Evolutionary conservation across 805 yeast genomes (phyloP).

Genomic region (Monosporozyma servazzii): DNA sequence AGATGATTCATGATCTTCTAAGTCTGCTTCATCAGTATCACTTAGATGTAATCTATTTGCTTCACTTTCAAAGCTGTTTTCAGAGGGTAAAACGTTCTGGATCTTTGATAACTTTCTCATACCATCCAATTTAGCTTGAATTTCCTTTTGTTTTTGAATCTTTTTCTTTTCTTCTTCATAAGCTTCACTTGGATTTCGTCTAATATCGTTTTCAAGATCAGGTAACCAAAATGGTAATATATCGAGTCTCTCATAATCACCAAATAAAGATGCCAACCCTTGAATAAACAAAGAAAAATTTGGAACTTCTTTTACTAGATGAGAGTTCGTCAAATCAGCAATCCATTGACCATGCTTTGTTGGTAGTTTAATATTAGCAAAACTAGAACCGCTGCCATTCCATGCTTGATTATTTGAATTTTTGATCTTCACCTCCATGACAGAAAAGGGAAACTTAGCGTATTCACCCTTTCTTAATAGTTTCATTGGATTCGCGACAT

Average conservation of each 20-base stretch:
- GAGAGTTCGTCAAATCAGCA: conserved; percentile 72
- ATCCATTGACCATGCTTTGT: conserved; percentile 65
- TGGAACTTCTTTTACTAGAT: conserved; percentile 87
- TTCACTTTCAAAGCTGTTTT: background rate
- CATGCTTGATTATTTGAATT: conserved; percentile 31
- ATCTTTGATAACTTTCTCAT: conserved; percentile 29
- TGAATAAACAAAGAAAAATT: conserved; percentile 88
- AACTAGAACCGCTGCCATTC: conserved; percentile 24
- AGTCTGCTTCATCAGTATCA: conserved; percentile 28
- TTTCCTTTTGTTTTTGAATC: conserved; percentile 37
- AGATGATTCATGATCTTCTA: conserved; percentile 51
- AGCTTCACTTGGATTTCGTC: conserved; percentile 72
- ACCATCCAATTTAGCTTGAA: conserved; percentile 28
- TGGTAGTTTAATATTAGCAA: conserved; percentile 28
- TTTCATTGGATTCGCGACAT: conserved; percentile 57
- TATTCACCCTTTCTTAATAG: conserved; percentile 80
- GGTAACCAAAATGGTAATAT: conserved; percentile 92
- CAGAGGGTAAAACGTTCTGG: conserved; percentile 3
- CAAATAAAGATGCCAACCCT: conserved; percentile 79
- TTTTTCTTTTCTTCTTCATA: conserved; percentile 56
- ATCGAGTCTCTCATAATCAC: conserved; percentile 77
- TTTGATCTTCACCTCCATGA: conserved; percentile 75
- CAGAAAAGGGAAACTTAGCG: conserved; percentile 73
- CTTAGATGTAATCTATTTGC: background rate
- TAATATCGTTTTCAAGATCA: conserved; percentile 71